phyloP scores from a whole-genome alignment of 257 asterid species.

The Agastache rugosa region DNA sequence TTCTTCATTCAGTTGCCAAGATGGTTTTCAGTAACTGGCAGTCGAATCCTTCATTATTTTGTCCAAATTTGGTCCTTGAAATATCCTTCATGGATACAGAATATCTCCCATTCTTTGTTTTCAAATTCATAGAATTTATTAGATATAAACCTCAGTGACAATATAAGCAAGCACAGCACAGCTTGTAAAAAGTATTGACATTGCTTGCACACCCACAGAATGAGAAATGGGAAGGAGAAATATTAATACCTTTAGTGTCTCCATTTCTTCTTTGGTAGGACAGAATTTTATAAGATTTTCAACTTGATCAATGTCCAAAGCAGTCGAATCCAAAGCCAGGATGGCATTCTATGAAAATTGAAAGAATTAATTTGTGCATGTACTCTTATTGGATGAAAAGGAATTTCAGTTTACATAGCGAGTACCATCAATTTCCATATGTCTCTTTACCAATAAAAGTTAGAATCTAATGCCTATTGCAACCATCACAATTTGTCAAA shows the following conservation, averaged over 20 bases:
- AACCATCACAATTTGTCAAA: slow-evolving; percentile 23
- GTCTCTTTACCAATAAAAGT: slow-evolving; percentile 19
- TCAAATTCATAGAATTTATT: neutral
- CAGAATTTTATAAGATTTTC: slow-evolving; percentile 97
- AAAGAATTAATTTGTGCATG: slow-evolving; percentile 24
- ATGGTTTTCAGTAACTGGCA: slow-evolving; percentile 2
- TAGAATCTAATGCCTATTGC: slow-evolving; percentile 15
- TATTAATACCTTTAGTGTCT: slow-evolving; percentile 74
- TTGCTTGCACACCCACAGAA: slow-evolving; percentile 12
- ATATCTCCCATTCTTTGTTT: slow-evolving; percentile 16
- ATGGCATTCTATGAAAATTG: slow-evolving; percentile 65
- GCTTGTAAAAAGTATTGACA: slow-evolving; percentile 10
- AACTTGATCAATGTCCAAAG: slow-evolving; percentile 98
- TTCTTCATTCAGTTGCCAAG: neutral
- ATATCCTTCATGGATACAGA: slow-evolving; percentile 4
- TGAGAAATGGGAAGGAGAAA: slow-evolving; percentile 5
- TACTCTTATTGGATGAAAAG: slow-evolving; percentile 19
- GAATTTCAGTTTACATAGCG: slow-evolving; percentile 9
- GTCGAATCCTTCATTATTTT: neutral
- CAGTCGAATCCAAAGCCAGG: slow-evolving; percentile 88
- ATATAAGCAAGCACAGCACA: slow-evolving; percentile 23
- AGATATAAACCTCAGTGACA: neutral
- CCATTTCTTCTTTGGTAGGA: slow-evolving; percentile 99
- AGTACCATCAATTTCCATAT: neutral
- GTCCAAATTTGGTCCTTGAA: neutral